Evolutionary conservation across 2,329 filamentous ascomycete species (phyloP).

Genomic region (Pyricularia pennisetigena): DNA sequence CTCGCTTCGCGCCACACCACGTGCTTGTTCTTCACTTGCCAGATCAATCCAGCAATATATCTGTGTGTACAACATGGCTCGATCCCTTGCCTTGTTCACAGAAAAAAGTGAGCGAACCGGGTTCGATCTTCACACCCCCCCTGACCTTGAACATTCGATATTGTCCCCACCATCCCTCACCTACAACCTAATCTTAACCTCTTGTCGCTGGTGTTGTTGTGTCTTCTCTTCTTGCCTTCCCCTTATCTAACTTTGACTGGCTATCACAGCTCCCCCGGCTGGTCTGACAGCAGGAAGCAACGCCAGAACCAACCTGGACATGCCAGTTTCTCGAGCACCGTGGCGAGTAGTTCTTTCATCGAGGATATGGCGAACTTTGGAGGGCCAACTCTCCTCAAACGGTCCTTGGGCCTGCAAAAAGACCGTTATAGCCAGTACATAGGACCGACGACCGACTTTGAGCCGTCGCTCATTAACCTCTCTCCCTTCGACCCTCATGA

Average conservation of each 20-base stretch:
- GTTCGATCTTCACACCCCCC: too few relatives aligned
- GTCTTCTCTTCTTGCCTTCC: constrained; percentile 6
- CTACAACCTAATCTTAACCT: neutral
- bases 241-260: constrained; percentile 29
- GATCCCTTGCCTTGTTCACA: neutral
- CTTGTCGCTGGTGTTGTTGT: neutral
- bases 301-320: constrained; percentile 34
- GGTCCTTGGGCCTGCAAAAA: constrained; percentile 65
- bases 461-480: constrained; percentile 72
- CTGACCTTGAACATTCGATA: too few relatives aligned
- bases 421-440: constrained; percentile 78
- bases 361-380: constrained; percentile 65
- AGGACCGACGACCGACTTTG: constrained; percentile 73
- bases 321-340: constrained; percentile 47
- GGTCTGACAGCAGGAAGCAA: constrained; percentile 42
- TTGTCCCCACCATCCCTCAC: neutral
- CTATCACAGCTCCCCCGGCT: constrained; percentile 41
- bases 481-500: constrained; percentile 73
- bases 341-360: constrained; percentile 51
- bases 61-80: neutral
- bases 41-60: neutral
- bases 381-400: constrained; percentile 54
- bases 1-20: neutral
- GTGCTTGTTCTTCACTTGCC: neutral
- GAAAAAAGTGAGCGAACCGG: too few relatives aligned